Evolutionary conservation across 1,284 basidiomycete genomes (phyloP).

Genomic region (Leccinum insolens): DNA sequence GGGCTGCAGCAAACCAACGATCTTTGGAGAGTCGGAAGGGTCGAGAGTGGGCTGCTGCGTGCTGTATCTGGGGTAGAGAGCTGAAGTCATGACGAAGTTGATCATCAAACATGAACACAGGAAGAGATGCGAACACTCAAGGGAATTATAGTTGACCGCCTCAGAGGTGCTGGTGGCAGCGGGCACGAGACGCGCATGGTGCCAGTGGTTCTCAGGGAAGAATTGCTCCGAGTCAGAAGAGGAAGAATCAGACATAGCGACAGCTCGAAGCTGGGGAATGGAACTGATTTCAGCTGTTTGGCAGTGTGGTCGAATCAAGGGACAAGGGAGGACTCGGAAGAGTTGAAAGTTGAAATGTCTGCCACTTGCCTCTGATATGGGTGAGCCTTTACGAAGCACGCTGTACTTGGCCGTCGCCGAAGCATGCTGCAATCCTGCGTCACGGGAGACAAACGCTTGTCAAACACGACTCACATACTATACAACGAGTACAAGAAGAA

Average conservation of each 20-base stretch:
- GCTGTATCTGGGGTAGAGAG: constrained; percentile 64
- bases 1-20: constrained; percentile 70
- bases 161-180: constrained; percentile 55
- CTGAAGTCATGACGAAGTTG: constrained; percentile 31
- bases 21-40: constrained; percentile 43
- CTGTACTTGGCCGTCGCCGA: no score
- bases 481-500: no score
- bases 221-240: constrained; percentile 57
- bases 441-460: no score
- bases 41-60: constrained; percentile 59
- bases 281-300: constrained; percentile 73
- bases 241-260: constrained; percentile 64
- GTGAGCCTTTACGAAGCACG: no score
- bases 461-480: no score
- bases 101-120: constrained; percentile 3
- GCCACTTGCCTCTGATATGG: no score
- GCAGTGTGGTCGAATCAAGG: constrained; percentile 17
- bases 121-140: constrained; percentile 30
- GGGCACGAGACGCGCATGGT: constrained; percentile 69
- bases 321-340: no score
- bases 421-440: no score
- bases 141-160: constrained; percentile 37
- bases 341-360: no score
- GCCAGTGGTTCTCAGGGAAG: constrained; percentile 42
- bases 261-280: constrained; percentile 64